Conservation (phyloP, 495 filamentous ascomycete genomes). For the Trichoderma virens region DNA sequence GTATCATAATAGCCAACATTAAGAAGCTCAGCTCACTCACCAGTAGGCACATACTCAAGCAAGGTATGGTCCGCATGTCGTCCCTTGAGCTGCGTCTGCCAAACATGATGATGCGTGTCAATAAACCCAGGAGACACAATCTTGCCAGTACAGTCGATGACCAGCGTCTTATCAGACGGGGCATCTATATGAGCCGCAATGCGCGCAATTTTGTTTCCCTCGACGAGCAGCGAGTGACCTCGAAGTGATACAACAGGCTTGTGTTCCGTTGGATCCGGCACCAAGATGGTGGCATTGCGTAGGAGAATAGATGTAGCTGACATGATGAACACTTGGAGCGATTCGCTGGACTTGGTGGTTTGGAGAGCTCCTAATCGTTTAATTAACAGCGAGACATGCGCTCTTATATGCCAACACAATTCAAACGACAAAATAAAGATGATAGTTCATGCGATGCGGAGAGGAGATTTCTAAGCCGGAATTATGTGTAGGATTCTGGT, state of each 20-base stretch:
- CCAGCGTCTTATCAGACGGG: conserved; percentile 32
- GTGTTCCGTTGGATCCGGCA: not conserved
- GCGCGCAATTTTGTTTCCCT: conserved; percentile 21
- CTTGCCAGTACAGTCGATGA: conserved; percentile 47
- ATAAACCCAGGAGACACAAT: conserved; percentile 53
- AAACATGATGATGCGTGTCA: conserved; percentile 53
- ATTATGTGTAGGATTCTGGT: not conserved
- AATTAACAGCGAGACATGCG: not conserved
- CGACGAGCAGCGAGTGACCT: not conserved
- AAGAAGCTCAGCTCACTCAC: not conserved
- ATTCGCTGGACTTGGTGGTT: not conserved
- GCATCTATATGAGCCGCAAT: conserved; percentile 40
- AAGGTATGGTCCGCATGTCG: conserved; percentile 22
- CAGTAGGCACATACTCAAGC: conserved; percentile 19
- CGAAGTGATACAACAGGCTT: not conserved
- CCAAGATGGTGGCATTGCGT: not conserved
- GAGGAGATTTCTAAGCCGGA: not conserved
- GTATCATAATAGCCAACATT: not conserved
- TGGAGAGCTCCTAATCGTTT: not conserved
- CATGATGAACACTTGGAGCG: not conserved
- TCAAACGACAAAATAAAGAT: not conserved
- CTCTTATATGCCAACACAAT: not conserved
- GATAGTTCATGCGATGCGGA: not conserved
- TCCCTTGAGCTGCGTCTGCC: conserved; percentile 46
- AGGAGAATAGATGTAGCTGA: not conserved